These are phyloP conservation scores for Yamadazyma kitorensis DNA, from an alignment of 805 yeast genomes.

Conservation along the genomic window DNA sequence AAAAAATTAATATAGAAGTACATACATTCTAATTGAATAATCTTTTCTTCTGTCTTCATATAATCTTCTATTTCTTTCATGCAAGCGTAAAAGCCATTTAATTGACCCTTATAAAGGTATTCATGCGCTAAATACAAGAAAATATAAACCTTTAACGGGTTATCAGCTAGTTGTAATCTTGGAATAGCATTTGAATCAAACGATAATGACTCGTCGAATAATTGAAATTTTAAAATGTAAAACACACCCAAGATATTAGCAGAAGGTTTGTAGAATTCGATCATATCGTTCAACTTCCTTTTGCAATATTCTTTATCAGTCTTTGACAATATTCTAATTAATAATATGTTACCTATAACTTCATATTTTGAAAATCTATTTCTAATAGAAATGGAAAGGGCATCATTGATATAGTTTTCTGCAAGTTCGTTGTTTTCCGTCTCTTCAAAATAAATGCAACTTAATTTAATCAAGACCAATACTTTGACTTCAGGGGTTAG, in stretches of 20 bases:
- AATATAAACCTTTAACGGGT: background rate
- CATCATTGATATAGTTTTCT: slow-evolving; percentile 15
- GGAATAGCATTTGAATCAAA: too few species aligned
- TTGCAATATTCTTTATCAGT: slow-evolving; percentile 1
- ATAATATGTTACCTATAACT: slow-evolving; percentile 2
- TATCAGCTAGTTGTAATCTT: background rate
- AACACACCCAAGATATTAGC: background rate
- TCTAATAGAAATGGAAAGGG: slow-evolving; percentile 1
- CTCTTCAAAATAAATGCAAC: slow-evolving; percentile 38
- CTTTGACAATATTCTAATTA: slow-evolving; percentile 2
- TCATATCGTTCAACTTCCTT: slow-evolving; percentile 1
- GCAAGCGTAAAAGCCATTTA: background rate
- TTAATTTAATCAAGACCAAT: slow-evolving; percentile 31
- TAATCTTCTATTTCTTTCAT: background rate
- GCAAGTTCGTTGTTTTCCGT: slow-evolving; percentile 42
- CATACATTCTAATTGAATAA: too few species aligned
- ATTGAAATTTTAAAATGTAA: slow-evolving; percentile 1
- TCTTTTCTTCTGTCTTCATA: too few species aligned
- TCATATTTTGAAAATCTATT: slow-evolving; percentile 3
- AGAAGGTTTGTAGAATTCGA: background rate
- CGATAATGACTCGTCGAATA: slow-evolving; percentile 1
- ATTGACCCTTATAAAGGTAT: background rate
- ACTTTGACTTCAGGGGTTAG: slow-evolving; percentile 33
- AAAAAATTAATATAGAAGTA: too few species aligned
- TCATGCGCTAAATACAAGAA: slow-evolving; percentile 2